Evolutionary conservation across 495 filamentous ascomycete species (phyloP).

Genomic region (Acidomyces sp.): DNA sequence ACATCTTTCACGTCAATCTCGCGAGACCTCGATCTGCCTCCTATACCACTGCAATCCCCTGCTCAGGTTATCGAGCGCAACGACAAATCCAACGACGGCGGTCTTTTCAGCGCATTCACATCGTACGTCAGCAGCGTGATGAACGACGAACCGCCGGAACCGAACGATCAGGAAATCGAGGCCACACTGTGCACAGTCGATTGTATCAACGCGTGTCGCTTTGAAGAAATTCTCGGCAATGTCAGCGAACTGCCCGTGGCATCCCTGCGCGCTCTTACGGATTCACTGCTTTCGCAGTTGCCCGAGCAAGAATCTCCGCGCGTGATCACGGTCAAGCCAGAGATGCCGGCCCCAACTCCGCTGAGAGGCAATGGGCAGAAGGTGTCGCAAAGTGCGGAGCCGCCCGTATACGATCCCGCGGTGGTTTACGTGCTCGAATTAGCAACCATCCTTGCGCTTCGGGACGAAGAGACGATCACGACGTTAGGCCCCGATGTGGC

Average conservation of each 20-base stretch:
- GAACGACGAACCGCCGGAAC: conserved; percentile 92
- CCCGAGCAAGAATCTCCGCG: conserved; percentile 71
- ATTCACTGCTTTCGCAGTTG: conserved; percentile 64
- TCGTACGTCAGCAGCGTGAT: conserved; percentile 98
- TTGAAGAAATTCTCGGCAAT: conserved; percentile 71
- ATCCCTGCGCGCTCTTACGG: conserved; percentile 53
- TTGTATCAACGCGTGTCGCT: conserved; percentile 78
- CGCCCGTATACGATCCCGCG: conserved; percentile 68
- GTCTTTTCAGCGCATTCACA: conserved; percentile 83
- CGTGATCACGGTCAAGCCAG: conserved; percentile 79
- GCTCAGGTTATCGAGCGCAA: conserved; percentile 86
- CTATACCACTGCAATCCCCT: conserved; percentile 82
- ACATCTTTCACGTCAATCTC: conserved; percentile 64
- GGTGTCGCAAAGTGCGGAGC: conserved; percentile 22
- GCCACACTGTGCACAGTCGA: conserved; percentile 90
- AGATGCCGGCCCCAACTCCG: conserved; percentile 44
- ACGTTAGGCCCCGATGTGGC: conserved; percentile 64
- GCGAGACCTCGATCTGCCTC: conserved; percentile 57
- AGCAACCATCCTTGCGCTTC: conserved; percentile 68
- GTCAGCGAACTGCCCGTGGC: conserved; percentile 62
- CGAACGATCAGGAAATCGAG: conserved; percentile 91
- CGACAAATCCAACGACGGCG: conserved; percentile 58
- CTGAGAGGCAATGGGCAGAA: conserved; percentile 45
- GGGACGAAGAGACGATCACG: conserved; percentile 58
- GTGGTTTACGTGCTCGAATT: conserved; percentile 82